Conservation (phyloP, 2,329 filamentous ascomycete species). For the Alternaria dauci region DNA sequence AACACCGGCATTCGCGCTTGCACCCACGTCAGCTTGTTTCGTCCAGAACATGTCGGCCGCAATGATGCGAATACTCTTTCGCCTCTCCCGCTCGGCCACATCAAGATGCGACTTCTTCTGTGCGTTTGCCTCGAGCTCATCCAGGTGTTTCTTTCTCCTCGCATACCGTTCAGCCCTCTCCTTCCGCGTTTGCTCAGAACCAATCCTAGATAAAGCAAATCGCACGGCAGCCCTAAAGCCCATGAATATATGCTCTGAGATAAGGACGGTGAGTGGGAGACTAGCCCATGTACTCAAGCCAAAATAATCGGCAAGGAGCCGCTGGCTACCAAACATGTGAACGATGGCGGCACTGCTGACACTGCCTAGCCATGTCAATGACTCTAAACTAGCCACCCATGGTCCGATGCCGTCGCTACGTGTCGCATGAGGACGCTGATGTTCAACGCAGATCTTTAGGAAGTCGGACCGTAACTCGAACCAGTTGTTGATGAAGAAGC, state of each 20-base stretch:
- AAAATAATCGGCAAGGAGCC: constrained; percentile 21
- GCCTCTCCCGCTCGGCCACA: constrained; percentile 36
- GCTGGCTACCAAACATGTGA: constrained; percentile 40
- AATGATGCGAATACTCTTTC: constrained; percentile 44
- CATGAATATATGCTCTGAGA: constrained; percentile 47
- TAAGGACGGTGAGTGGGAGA: constrained; percentile 42
- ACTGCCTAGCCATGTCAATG: constrained; percentile 46
- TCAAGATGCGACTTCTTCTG: constrained; percentile 27
- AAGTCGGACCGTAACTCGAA: constrained; percentile 47
- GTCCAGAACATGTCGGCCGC: constrained; percentile 45
- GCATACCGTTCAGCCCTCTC: constrained; percentile 39
- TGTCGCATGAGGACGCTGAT: constrained; percentile 38
- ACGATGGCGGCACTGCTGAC: constrained; percentile 45
- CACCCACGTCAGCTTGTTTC: constrained; percentile 38
- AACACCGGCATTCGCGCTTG: constrained; percentile 32
- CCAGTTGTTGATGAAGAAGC: constrained; percentile 50
- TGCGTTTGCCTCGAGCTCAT: constrained; percentile 36
- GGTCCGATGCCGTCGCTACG: constrained; percentile 46
- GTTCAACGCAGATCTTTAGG: constrained; percentile 45
- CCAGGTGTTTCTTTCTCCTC: constrained; percentile 38
- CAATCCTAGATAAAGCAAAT: constrained; percentile 36
- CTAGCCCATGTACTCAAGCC: constrained; percentile 38
- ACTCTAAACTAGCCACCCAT: constrained; percentile 44
- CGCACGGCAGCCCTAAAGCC: constrained; percentile 39
- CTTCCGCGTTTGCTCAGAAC: constrained; percentile 41